Base-by-base conservation (phyloP, 2,329 filamentous ascomycete genomes). In the Hymenoscyphus fraxineus region DNA sequence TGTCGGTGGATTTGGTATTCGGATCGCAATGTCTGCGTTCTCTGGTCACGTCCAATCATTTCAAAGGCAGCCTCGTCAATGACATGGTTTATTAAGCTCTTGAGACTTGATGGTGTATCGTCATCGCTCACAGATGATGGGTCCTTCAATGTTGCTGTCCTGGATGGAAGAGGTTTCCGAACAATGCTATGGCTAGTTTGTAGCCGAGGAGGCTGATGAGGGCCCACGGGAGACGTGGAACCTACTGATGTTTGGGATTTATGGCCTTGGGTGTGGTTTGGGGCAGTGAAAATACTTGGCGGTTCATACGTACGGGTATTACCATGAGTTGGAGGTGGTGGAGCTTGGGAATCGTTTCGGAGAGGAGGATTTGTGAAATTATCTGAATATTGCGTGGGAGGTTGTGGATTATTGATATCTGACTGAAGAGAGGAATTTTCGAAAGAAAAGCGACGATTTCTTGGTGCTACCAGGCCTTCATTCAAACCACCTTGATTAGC, bases 91-190 rank as follows among this genome's bases (percentile, higher is more conserved):
- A 74, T 77, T 60, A 79, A 74, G 64, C 78, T 80, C 41, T 74
- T 75, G 62, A 72, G 75, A 58, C 76, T 80, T 12, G 77, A 77
- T 12, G 76, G 70, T 6, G 78, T 76, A 31, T 70, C 63, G 19
- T 78, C 76, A 64, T 38, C 32, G n/a, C 55, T 47, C n/a, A 22
- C n/a, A 19, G 75, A 69, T 73, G 70, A 71, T 78, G 78, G 61
- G 75, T 70, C 72, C 73, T 78, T 64, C 76, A 77, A 73, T 75
- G 73, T 67, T 72, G 73, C 70, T 72, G 51, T 60, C 59, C 79
- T 77, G n/a, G 73, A 69, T 31, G 82, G 81, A 13, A 86, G 69
- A 31, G 84, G 83, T 71, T 86, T 87, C 66, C 84, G 78, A 60
- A 77, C 76, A 54, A 83, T 77, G 40, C 78, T 76, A 61, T 78